Base-by-base conservation (phyloP, 2,329 filamentous ascomycete species). In the Botrytis medusae region DNA sequence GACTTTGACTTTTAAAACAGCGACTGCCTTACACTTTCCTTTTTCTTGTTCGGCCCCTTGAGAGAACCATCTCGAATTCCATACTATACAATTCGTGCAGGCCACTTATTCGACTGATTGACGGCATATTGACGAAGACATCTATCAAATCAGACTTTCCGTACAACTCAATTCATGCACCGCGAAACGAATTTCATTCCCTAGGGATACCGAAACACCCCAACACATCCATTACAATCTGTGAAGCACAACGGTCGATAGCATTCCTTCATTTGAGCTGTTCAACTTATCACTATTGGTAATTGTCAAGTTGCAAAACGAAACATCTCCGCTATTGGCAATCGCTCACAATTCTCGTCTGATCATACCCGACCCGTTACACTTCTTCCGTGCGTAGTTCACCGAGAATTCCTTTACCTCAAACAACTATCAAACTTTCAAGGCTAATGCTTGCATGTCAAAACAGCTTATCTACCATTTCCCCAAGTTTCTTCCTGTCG, bases 391-490 rank as follows among this genome's bases (percentile, higher is more conserved):
- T 72, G 64, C 64, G 71, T 72, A 62, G 51, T 72, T 59, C 54
- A 67, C 62, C 54, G 40, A 68, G 63, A 69, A 62, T 22, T 69
- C 62, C 54, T 59, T 59, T 54, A 22, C 29, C 44, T 60, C 64
- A 57, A 57, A 57, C 51, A 34, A n/a, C 61, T 25, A 42, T 62
- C n/a, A 57, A 61, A 69, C 40, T 18, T 62, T 62, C 71, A 72
- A 34, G 64, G 71, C 71, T 72, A 59, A 72, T 72, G 64, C 71
- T 72, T 69, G 71, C 20, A 60, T 42, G 37, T 34, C 54, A 54
- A 54, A 69, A 69, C 40, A 72, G 71, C 54, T 72, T 51, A 34
- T 34, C 48, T 54, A 32, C 54, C 3, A 16, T 48, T 48, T 69
- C 64, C 63, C 71, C 64, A 69, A 48, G 18, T 69, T 51, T 68